These are phyloP conservation scores for Metschnikowia noctiluminum DNA, from an alignment of 805 yeast species.

Conservation along the genomic window DNA sequence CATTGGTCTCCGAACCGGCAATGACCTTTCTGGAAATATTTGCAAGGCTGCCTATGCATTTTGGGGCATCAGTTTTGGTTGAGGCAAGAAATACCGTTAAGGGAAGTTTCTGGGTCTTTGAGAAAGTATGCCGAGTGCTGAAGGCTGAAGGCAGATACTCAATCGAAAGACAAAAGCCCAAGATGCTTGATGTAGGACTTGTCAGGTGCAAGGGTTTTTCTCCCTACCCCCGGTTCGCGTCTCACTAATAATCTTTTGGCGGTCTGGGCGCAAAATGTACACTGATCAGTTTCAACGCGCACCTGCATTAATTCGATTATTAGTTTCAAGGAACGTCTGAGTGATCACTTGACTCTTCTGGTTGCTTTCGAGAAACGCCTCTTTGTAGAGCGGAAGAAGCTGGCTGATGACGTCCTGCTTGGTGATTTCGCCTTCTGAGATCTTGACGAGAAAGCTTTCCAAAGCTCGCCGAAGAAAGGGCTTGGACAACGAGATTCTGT, in stretches of 20 bases:
- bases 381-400: slow-evolving; percentile 54
- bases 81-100: too few relatives aligned
- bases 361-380: slow-evolving; percentile 43
- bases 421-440: slow-evolving; percentile 60
- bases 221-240: background rate
- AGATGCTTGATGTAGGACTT: background rate
- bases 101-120: too few relatives aligned
- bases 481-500: slow-evolving; percentile 70
- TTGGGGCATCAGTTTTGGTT: too few relatives aligned
- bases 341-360: slow-evolving; percentile 17
- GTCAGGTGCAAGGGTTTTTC: slow-evolving; percentile 12
- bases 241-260: background rate
- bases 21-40: slow-evolving; percentile 23
- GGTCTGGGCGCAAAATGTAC: background rate
- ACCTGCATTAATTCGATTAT: slow-evolving; percentile 3
- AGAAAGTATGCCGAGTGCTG: too few relatives aligned
- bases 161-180: too few relatives aligned
- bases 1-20: slow-evolving; percentile 29
- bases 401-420: slow-evolving; percentile 54
- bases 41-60: slow-evolving; percentile 18
- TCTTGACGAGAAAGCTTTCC: slow-evolving; percentile 62
- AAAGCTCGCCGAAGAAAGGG: slow-evolving; percentile 80
- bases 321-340: slow-evolving; percentile 16
- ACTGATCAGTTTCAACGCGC: background rate
- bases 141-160: too few relatives aligned